Evolutionary conservation across 2,329 filamentous ascomycete genomes (phyloP).

Genomic region (Cladosporium cucumerinum): DNA sequence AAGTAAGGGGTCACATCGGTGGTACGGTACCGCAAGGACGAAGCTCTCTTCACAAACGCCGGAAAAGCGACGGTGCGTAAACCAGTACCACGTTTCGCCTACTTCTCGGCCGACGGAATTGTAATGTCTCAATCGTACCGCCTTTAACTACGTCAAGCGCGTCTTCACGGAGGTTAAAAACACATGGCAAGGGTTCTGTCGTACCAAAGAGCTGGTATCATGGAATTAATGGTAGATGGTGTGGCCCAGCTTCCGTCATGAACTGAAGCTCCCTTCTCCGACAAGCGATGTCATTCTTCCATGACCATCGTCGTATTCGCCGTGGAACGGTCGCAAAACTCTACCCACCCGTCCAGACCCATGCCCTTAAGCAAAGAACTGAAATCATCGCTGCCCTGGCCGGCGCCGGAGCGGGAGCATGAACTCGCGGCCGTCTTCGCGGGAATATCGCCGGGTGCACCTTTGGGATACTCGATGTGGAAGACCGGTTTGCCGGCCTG

Average conservation of each 20-base stretch:
- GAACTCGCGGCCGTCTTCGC: conserved; percentile 30
- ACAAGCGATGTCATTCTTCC: neutral
- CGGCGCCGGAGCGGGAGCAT: conserved; percentile 42
- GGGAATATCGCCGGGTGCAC: conserved; percentile 33
- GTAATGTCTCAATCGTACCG: neutral
- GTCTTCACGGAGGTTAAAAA: neutral
- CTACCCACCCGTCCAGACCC: conserved; percentile 58
- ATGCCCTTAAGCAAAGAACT: conserved; percentile 66
- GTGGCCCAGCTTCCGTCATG: neutral
- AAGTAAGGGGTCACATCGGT: conserved; percentile 1
- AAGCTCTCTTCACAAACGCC: neutral
- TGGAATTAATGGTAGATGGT: neutral
- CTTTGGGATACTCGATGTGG: conserved; percentile 67
- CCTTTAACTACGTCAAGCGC: neutral
- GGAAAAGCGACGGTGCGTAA: neutral
- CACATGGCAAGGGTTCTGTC: neutral
- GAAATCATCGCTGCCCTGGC: conserved; percentile 49
- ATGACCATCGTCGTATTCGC: conserved; percentile 11
- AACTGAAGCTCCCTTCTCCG: neutral
- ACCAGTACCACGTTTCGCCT: neutral
- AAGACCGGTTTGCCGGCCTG: conserved; percentile 64
- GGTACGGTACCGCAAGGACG: neutral
- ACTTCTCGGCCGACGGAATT: neutral
- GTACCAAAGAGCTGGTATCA: neutral
- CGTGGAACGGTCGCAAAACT: conserved; percentile 16